phyloP scores from a whole-genome alignment of 192 early-diverging fungal genomes.

The Linnemannia zychae region DNA sequence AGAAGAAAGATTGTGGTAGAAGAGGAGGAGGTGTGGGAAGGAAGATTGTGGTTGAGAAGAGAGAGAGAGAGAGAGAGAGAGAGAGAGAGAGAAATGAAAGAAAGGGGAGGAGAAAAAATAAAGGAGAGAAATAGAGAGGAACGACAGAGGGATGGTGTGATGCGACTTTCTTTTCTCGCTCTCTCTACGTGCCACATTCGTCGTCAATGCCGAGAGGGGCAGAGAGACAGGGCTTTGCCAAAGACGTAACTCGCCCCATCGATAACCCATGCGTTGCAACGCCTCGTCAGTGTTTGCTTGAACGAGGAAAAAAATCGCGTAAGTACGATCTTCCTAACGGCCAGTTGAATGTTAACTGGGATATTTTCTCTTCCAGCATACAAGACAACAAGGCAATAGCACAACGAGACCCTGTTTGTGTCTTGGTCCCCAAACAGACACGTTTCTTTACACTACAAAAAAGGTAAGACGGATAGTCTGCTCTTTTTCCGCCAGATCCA shows the following conservation, averaged over 20 bases:
- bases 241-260: background rate
- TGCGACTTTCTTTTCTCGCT: background rate
- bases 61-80: background rate
- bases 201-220: background rate
- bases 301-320: background rate
- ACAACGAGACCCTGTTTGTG: background rate
- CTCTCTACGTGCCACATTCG: background rate
- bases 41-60: background rate
- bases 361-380: too few relatives aligned
- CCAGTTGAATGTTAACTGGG: too few relatives aligned
- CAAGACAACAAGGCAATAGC: too few relatives aligned
- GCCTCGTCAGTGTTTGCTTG: background rate
- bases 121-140: background rate
- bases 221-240: conserved; percentile 6
- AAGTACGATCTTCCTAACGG: too few relatives aligned
- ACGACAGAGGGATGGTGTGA: background rate
- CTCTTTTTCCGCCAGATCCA: background rate
- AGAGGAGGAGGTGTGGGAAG: background rate
- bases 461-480: conserved; percentile 6
- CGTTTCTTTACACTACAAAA: background rate
- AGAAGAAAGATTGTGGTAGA: background rate
- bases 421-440: background rate
- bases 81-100: background rate
- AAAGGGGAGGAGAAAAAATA: background rate
- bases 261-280: background rate